phyloP scores from a whole-genome alignment of 2,329 filamentous ascomycete genomes.

The Apiospora hydei region DNA sequence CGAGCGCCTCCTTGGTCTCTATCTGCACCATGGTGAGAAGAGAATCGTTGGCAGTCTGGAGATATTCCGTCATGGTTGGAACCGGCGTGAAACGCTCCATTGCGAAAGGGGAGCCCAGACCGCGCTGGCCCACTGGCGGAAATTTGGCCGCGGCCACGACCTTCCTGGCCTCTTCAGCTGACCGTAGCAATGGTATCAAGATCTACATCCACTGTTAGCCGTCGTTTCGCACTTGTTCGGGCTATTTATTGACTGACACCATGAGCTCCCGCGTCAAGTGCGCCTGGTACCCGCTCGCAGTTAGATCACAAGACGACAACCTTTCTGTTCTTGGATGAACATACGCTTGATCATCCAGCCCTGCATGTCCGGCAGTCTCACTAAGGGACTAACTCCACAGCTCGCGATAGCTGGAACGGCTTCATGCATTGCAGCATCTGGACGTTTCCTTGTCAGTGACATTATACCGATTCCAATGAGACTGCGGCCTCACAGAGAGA shows the following conservation, averaged over 20 bases:
- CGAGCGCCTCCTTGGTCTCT: constrained; percentile 69
- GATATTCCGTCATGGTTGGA: constrained; percentile 61
- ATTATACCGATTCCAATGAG: not conserved
- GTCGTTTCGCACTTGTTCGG: constrained; percentile 2
- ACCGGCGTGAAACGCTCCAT: constrained; percentile 56
- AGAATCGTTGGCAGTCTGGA: constrained; percentile 62
- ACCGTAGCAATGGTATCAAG: constrained; percentile 62
- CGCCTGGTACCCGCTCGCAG: constrained; percentile 47
- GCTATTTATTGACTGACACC: constrained; percentile 48
- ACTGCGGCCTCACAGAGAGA: not conserved
- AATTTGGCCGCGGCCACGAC: constrained; percentile 63
- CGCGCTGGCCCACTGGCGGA: constrained; percentile 60
- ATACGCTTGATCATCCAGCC: constrained; percentile 64
- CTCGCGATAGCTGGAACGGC: constrained; percentile 63
- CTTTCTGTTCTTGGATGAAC: constrained; percentile 31
- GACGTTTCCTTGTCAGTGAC: constrained; percentile 23
- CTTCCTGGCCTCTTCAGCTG: constrained; percentile 57
- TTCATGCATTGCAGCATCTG: constrained; percentile 64
- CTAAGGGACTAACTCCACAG: constrained; percentile 61
- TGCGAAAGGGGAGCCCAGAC: constrained; percentile 63
- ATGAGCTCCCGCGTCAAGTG: constrained; percentile 64
- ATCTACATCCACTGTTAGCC: constrained; percentile 41
- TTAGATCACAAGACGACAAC: not conserved
- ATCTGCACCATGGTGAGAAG: constrained; percentile 73
- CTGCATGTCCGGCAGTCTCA: constrained; percentile 65